Evolutionary conservation across 2,329 filamentous ascomycete genomes (phyloP).

Genomic region (Fusarium subtropicale): DNA sequence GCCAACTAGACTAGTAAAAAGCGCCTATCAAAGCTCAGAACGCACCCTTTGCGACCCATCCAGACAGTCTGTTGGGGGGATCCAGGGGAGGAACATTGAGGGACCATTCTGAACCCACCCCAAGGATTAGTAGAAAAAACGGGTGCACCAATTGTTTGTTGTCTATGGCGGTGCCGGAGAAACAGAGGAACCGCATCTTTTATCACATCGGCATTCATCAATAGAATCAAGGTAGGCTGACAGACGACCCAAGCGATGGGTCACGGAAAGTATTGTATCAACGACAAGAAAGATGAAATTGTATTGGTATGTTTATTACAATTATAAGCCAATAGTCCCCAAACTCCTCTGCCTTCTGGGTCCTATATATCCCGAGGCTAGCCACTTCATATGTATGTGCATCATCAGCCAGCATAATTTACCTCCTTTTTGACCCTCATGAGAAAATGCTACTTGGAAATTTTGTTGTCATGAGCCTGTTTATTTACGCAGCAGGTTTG

Average conservation of each 20-base stretch:
- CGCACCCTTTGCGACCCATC: conserved; percentile 27
- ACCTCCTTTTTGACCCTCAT: conserved; percentile 32
- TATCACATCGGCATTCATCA: neutral
- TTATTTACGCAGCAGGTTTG: conserved; percentile 69
- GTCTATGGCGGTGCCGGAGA: conserved; percentile 25
- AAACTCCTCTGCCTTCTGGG: conserved; percentile 37
- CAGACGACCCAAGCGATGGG: neutral
- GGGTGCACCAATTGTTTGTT: conserved; percentile 19
- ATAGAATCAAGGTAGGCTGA: neutral
- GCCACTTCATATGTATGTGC: conserved; percentile 38
- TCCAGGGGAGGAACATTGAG: conserved; percentile 41
- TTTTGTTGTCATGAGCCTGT: conserved; percentile 15
- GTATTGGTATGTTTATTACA: conserved; percentile 45
- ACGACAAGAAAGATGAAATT: conserved; percentile 22
- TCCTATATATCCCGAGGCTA: conserved; percentile 32
- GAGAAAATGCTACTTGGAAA: conserved; percentile 26
- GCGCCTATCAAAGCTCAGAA: conserved; percentile 33
- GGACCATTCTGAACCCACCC: conserved; percentile 37
- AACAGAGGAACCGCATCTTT: conserved; percentile 26
- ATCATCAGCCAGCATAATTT: conserved; percentile 35
- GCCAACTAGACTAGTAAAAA: conserved; percentile 5
- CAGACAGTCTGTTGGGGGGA: conserved; percentile 45
- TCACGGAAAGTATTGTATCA: conserved; percentile 1
- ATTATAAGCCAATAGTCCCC: conserved; percentile 46
- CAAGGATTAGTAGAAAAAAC: conserved; percentile 8